phyloP scores from a whole-genome alignment of 345 rosid genomes.

The Gossypium rotundifolium region DNA sequence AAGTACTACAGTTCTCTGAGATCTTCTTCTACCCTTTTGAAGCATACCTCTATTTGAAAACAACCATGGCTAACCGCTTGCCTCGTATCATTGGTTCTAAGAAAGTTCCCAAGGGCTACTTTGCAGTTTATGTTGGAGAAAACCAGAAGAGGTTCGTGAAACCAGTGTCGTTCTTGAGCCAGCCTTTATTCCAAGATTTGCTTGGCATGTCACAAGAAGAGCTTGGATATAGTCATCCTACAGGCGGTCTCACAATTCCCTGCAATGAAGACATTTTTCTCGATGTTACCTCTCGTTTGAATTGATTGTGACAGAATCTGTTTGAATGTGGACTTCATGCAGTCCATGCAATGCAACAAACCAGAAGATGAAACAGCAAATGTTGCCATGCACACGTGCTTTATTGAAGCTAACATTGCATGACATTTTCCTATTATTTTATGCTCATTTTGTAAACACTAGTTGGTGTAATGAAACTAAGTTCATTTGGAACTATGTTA shows the following conservation, averaged over 20 bases:
- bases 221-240: constrained; percentile 31
- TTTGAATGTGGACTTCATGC: no score
- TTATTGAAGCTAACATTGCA: no score
- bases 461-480: no score
- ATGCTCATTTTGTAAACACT: no score
- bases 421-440: no score
- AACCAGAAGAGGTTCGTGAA: constrained; percentile 22
- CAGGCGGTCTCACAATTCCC: constrained; percentile 38
- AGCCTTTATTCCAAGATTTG: constrained; percentile 21
- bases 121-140: constrained; percentile 22
- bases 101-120: constrained; percentile 26
- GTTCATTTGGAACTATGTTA: no score
- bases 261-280: constrained; percentile 33
- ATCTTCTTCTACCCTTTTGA: neutral
- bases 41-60: neutral
- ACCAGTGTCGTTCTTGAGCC: constrained; percentile 26
- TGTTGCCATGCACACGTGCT: no score
- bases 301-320: no score
- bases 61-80: constrained; percentile 9
- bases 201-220: constrained; percentile 32
- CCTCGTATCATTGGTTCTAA: constrained; percentile 12
- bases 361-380: no score
- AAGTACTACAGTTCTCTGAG: neutral
- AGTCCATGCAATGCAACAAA: no score
- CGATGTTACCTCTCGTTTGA: constrained; percentile 24